Evolutionary conservation across 805 yeast genomes (phyloP).

Genomic region (Yarrowia divulgata): DNA sequence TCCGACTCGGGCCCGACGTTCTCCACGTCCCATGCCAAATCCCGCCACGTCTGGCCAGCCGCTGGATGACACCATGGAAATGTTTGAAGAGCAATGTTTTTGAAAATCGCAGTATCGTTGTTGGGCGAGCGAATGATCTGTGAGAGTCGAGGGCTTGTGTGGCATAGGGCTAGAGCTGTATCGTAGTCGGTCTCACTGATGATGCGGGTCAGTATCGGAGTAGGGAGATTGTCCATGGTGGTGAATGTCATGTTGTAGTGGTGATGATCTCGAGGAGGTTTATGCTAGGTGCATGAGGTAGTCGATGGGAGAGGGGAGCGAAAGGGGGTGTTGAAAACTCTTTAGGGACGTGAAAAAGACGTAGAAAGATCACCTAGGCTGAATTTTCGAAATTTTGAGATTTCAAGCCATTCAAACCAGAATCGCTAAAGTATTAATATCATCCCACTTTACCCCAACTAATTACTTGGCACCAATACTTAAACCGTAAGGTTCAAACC

Average conservation of each 20-base stretch:
- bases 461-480: too few relatives aligned
- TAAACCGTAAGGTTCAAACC: neutral
- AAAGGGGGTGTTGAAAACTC: too few relatives aligned
- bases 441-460: too few relatives aligned
- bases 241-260: neutral
- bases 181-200: conserved; percentile 24
- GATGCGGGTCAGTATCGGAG: conserved; percentile 9
- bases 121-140: conserved; percentile 8
- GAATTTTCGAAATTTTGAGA: too few relatives aligned
- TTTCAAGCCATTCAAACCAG: too few relatives aligned
- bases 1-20: conserved; percentile 35
- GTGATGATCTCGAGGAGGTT: conserved; percentile 27
- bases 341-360: too few relatives aligned
- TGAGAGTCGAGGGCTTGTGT: neutral
- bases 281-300: neutral
- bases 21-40: conserved; percentile 14
- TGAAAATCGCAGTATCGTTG: conserved; percentile 33
- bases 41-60: conserved; percentile 19
- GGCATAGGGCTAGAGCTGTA: conserved; percentile 16
- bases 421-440: too few relatives aligned
- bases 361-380: too few relatives aligned
- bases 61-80: conserved; percentile 20
- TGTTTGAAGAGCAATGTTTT: neutral
- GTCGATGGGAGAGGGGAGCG: neutral
- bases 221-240: conserved; percentile 14